Evolutionary conservation across 169 alveolate species (phyloP).

Genomic region (Plasmodium fragile): DNA sequence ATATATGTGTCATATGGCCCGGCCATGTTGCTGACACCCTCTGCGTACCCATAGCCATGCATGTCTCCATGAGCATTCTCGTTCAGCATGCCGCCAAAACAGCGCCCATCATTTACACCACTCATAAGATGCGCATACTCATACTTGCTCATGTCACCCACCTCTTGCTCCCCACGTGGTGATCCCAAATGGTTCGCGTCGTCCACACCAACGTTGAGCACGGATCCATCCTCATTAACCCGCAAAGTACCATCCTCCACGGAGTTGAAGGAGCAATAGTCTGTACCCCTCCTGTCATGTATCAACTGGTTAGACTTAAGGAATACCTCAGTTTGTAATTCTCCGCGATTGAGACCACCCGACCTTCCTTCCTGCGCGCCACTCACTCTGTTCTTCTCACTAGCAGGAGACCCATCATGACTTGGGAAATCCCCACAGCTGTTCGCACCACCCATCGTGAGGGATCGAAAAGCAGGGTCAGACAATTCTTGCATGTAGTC

Average conservation of each 20-base stretch:
- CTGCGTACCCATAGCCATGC: neutral
- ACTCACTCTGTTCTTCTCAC: neutral
- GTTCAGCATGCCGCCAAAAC: neutral
- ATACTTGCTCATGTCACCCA: neutral
- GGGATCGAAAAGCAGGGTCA: slow-evolving; percentile 4
- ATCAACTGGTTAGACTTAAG: neutral
- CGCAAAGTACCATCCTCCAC: neutral
- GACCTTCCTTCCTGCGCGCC: neutral
- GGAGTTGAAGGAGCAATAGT: neutral
- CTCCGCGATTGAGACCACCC: neutral
- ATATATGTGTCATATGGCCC: neutral
- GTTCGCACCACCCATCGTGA: neutral
- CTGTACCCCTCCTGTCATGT: neutral
- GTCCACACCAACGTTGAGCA: neutral
- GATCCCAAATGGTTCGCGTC: neutral
- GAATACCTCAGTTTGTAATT: neutral
- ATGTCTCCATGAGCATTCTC: neutral
- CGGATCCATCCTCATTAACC: neutral
- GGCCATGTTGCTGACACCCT: neutral
- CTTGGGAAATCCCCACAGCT: neutral
- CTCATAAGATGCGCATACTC: neutral
- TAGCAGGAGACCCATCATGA: neutral
- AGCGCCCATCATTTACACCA: neutral
- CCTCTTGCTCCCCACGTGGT: neutral
- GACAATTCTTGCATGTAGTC: slow-evolving; percentile 30